Base-by-base conservation (phyloP, 192 early-diverging fungal genomes). In the Backusella morwellensis region DNA sequence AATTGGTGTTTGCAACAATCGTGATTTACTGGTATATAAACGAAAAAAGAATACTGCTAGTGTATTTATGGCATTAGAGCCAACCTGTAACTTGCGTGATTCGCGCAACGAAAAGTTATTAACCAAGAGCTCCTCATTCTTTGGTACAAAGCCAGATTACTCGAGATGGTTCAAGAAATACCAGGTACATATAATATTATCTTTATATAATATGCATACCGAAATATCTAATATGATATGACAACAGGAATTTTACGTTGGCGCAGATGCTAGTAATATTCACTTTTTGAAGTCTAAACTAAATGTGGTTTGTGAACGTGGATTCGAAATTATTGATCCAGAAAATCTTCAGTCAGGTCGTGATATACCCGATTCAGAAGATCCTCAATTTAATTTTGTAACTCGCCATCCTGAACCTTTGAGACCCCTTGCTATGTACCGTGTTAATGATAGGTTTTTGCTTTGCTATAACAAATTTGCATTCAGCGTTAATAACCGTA, bases 401-500 rank as follows among this genome's bases (percentile, higher is more conserved):
- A 86, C 89, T 63, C 92, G 93, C 75, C 88, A 90, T 74, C 50
- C 74, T 35, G 95, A 97, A 76, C 90, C 87, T 21, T 79, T 75
- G 23, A 91, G 91, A 59, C 95, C 97, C 9, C 90, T 97, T 50
- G 90, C 93, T 12, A 89, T 99, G 72, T 98, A 95, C 84, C 88
- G 95, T 38, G 85, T 96, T 41, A 85, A 88, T 9, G 88, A 92
- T 35, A 76, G 67, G 32, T 96, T 96, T 81, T 82, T 99, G 67
- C 86, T 99, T 36, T 98, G 96, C 81, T 99, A 99, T 82, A 91
- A 95, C 85, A 94, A 97, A 81, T 94, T 96, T 86, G 95, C 92
- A 6, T 98, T 99, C 77, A 97, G 92, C 79, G 92, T 99, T 35
- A 93, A 98, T 84, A 92, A 93, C 73, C 88, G 78, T 26, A 75